Base-by-base conservation (phyloP, 805 yeast species). In the Barnettozyma pratensis region DNA sequence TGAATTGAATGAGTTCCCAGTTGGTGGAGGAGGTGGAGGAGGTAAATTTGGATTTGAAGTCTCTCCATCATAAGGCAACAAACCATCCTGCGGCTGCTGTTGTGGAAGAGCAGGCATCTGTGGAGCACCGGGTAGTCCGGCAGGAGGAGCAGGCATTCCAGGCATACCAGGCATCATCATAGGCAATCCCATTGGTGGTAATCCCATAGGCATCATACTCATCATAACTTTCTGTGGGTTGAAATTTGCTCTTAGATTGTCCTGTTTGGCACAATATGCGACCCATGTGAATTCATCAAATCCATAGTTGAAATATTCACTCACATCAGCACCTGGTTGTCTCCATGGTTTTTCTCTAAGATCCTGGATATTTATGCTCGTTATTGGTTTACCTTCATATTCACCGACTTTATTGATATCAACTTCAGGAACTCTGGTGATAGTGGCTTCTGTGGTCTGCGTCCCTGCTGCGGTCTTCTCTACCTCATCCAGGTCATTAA, bases 321-420 rank as follows among this genome's bases (percentile, higher is more conserved):
- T 79, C 38, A 88, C 70, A 67, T 94, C 97, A 4, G 96, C 96
- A 37, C 98, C 99, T 1, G 98, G 97, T 54, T 87, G 82, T 63
- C 99, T 79, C 99, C 99, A 94, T 7, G 99, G 99, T 69, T 95
- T 95, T 55, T 90, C 96, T 54, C 87, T 89, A 43, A 91, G 70
- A 46, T 83, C 85, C 51, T 85, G 92, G 9, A 92, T 75, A 51
- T 87, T 85, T 10, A 92, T 74, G 55, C 85, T 81, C 0, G 96
- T 87, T 43, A 94, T 72, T 4, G 96, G 96, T 56, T 80, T 76
- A 3, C 96, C 97, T 45, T 90, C 85, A 51, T 75, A 76, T 52
- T 77, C 81, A 2, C 89, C 95, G 19, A 85, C 81, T 39, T 78
- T 77, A 57, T 86, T 80, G n/a, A 89, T 74, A 57, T 88, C 90